A percentile compares a stretch with the other conserved stretches of the same genome.
Evolutionary conservation across 306 rosid genomes (phyloP).

Genomic region (Alnus glutinosa): DNA sequence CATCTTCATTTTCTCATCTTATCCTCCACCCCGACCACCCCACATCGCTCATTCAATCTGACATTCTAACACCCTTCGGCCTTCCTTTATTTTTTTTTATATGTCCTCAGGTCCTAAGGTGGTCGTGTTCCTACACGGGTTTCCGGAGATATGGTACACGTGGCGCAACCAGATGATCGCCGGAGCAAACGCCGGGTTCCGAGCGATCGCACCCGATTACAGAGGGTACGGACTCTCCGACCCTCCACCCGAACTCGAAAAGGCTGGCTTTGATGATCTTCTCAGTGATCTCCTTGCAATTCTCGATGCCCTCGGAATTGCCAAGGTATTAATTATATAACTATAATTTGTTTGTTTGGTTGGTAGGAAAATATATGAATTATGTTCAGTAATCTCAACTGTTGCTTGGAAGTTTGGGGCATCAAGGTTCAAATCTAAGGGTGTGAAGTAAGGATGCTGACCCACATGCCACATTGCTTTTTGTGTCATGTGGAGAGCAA

Average conservation of each 20-base stretch:
- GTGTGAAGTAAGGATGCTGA: background rate
- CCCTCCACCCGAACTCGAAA: conserved; percentile 43
- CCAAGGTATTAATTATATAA: conserved; percentile 43
- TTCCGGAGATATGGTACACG: conserved; percentile 92
- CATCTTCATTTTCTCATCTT: background rate
- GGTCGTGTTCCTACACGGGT: conserved; percentile 73
- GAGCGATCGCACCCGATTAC: conserved; percentile 69
- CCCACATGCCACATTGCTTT: too few species aligned
- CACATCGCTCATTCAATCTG: background rate
- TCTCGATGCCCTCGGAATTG: conserved; percentile 47
- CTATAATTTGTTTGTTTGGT: background rate
- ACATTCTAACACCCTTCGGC: too few species aligned
- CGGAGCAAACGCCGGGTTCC: conserved; percentile 56
- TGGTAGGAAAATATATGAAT: background rate
- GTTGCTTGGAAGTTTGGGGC: too few species aligned
- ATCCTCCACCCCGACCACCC: too few species aligned
- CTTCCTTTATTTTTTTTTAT: background rate
- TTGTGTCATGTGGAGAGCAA: too few species aligned
- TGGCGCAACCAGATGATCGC: conserved; percentile 93
- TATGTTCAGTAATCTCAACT: background rate
- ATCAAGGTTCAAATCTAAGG: too few species aligned
- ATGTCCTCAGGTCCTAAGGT: conserved; percentile 48
- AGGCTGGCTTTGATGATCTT: conserved; percentile 37
- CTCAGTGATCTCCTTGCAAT: conserved; percentile 51
- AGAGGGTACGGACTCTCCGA: conserved; percentile 85